Evolutionary conservation across 177 flowering plant genomes (phyloP), one percentile per base, ranked within the genome.

Genomic region (Vitis hybrid): DNA sequence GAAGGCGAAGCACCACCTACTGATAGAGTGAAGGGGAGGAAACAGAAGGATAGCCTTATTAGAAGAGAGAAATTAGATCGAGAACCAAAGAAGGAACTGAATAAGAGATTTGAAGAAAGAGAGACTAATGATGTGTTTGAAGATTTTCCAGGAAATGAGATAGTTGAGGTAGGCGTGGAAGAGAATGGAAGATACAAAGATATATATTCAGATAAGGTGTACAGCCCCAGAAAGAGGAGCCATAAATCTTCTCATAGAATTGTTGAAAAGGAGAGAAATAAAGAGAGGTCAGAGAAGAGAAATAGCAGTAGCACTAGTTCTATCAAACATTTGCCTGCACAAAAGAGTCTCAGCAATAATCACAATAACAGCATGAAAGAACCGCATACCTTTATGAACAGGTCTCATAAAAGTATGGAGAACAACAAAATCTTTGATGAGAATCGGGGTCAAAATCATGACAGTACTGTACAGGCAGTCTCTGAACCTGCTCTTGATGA

Each of bases 401-500:
- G 67, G 70, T 67, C 78, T 16, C 65, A 29, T 18, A 79, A 48
- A 66, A 68, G 65, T 52, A 78, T 79, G 67, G 70, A 49, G 34
- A 67, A 61, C 16, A 63, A 59, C 22, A 79, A 82, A 73, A 67
- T 12, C 22, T 58, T 65, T 65, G 77, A 77, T 53, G 74, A 77
- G 58, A 50, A 52, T 67, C 57, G 53, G 59, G 71, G 65, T 61
- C 67, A 64, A 73, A 81, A 72, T 68, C 71, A 55, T 58, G 50
- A 18, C 1, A 71, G 66, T 49, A 1, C 34, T 67, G 73, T 74
- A 18, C 54, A 62, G 50, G 22, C 67, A 50, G 72, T 57, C 49
- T 63, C 80, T 49, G 76, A 72, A 56, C 85, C 84, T 65, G 86
- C 90, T 61, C 80, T 91, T 49, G 92, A 87, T 84, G 88, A 91